Evolutionary conservation across 257 asterid genomes (phyloP).

Genomic region (Catharanthus roseus): DNA sequence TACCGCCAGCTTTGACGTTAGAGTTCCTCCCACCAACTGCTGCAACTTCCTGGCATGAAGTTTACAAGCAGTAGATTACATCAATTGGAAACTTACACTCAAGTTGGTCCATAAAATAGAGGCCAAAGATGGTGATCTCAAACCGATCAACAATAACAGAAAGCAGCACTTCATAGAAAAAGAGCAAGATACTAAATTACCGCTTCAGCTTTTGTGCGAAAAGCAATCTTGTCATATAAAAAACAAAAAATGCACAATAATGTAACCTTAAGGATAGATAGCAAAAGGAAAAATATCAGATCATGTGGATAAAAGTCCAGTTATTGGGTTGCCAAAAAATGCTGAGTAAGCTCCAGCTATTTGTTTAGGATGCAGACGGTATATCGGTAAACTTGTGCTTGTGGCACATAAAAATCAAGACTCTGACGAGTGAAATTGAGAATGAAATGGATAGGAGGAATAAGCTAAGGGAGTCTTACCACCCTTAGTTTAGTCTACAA

Average conservation of each 20-base stretch:
- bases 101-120: not conserved
- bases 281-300: not conserved
- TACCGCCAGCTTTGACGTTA: constrained; percentile 52
- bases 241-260: not conserved
- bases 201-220: not conserved
- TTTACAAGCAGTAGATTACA: constrained; percentile 13
- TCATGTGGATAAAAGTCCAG: not conserved
- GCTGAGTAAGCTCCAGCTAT: not conserved
- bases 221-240: not conserved
- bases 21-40: constrained; percentile 75
- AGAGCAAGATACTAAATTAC: not conserved
- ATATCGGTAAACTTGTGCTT: not conserved
- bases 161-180: not conserved
- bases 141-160: not conserved
- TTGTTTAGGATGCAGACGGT: not conserved
- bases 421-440: not conserved
- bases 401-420: not conserved
- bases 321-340: not conserved
- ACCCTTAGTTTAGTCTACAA: not conserved
- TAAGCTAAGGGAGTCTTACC: not conserved
- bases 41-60: constrained; percentile 64
- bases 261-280: not conserved
- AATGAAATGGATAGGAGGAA: not conserved
- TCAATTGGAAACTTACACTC: constrained; percentile 8
- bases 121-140: not conserved